Evolutionary conservation across 345 rosid genomes (phyloP).

Genomic region (Lepidium didymum): DNA sequence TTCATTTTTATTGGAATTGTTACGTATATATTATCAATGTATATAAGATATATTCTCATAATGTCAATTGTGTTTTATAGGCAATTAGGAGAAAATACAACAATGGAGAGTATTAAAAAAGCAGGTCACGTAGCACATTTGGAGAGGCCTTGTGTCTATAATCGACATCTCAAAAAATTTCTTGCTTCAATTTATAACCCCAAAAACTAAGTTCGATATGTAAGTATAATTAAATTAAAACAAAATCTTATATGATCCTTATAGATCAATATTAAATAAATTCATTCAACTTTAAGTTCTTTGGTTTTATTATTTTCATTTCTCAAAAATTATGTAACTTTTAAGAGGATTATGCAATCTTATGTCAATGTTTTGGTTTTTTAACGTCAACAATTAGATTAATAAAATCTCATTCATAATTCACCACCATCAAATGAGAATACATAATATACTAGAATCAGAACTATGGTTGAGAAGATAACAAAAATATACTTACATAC

Average conservation of each 20-base stretch:
- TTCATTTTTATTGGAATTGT: neutral
- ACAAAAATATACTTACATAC: no score
- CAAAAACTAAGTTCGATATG: constrained; percentile 1
- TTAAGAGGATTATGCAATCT: neutral
- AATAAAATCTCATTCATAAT: no score
- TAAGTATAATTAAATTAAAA: neutral
- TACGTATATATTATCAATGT: neutral
- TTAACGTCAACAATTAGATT: neutral
- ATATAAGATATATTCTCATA: neutral
- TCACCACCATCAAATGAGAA: no score
- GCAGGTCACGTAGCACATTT: constrained; percentile 83
- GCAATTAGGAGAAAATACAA: constrained; percentile 72
- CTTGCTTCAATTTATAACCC: constrained; percentile 40
- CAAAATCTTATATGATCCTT: neutral
- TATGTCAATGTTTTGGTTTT: neutral
- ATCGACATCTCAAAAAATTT: constrained; percentile 54
- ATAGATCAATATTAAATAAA: neutral
- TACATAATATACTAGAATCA: no score
- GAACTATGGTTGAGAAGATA: no score
- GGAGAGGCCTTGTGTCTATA: constrained; percentile 82
- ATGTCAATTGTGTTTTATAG: constrained; percentile 29
- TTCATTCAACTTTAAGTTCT: neutral
- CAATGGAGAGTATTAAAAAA: constrained; percentile 54
- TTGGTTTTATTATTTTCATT: neutral
- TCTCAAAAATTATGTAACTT: neutral